Evolutionary conservation across 495 filamentous ascomycete species (phyloP).

Genomic region (Aspergillus diversus): DNA sequence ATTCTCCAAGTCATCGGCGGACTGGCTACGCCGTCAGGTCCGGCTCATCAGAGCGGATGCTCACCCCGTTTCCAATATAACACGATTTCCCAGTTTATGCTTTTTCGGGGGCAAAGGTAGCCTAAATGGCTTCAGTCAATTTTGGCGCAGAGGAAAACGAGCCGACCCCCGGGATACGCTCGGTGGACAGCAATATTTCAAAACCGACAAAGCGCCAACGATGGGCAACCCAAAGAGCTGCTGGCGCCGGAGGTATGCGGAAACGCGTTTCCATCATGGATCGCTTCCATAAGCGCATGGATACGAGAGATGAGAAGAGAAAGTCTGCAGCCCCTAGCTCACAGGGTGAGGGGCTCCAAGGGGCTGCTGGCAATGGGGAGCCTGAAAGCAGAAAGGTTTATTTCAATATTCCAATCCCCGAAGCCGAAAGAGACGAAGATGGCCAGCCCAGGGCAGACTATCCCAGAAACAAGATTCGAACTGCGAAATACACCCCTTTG

Average conservation of each 20-base stretch:
- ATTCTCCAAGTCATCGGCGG: slow-evolving; percentile 11
- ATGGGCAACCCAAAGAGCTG: slow-evolving; percentile 91
- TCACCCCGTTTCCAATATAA: slow-evolving; percentile 22
- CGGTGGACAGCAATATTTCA: slow-evolving; percentile 54
- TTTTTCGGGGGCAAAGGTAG: slow-evolving; percentile 32
- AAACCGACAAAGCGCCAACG: slow-evolving; percentile 72
- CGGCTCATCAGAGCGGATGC: slow-evolving; percentile 37
- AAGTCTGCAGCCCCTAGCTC: slow-evolving; percentile 51
- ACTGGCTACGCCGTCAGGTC: slow-evolving; percentile 32
- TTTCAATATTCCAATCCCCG: slow-evolving; percentile 85
- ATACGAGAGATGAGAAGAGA: slow-evolving; percentile 67
- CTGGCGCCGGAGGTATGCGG: slow-evolving; percentile 68
- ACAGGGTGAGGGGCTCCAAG: slow-evolving; percentile 42
- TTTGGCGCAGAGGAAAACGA: slow-evolving; percentile 34
- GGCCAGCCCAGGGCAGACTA: slow-evolving; percentile 71
- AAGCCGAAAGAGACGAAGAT: slow-evolving; percentile 79
- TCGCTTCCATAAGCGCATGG: slow-evolving; percentile 67
- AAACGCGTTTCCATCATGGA: slow-evolving; percentile 87
- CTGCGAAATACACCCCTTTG: slow-evolving; percentile 93
- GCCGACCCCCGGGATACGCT: slow-evolving; percentile 30
- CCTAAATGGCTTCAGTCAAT: slow-evolving; percentile 45
- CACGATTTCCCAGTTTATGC: slow-evolving; percentile 31
- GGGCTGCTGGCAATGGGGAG: slow-evolving; percentile 40
- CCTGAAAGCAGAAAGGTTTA: slow-evolving; percentile 61
- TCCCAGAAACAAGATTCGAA: slow-evolving; percentile 94